These are phyloP conservation scores for Nicotiana tomentosiformis DNA, from an alignment of 257 asterid species.

Conservation along the genomic window DNA sequence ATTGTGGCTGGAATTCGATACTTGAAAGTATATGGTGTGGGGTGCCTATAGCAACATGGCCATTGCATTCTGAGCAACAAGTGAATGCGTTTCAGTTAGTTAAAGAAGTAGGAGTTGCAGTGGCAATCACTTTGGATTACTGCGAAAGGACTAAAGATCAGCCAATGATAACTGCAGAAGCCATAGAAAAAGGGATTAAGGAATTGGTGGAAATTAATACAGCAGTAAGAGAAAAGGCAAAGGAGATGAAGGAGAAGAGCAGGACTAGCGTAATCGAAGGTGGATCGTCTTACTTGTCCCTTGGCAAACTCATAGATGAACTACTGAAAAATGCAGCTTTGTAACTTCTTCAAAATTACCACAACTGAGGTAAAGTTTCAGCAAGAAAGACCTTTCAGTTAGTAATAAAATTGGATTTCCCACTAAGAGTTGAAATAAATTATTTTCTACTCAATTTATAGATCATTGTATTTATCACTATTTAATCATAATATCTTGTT, in stretches of 20 bases:
- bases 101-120: slow-evolving; percentile 44
- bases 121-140: slow-evolving; percentile 33
- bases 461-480: background rate
- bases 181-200: slow-evolving; percentile 37
- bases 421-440: too few relatives aligned
- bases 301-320: slow-evolving; percentile 23
- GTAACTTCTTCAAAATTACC: background rate
- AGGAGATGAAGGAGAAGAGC: slow-evolving; percentile 32
- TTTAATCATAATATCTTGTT: too few relatives aligned
- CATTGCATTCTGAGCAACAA: slow-evolving; percentile 52
- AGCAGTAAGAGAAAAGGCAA: slow-evolving; percentile 29
- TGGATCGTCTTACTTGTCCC: slow-evolving; percentile 40
- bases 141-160: slow-evolving; percentile 19
- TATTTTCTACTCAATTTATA: background rate
- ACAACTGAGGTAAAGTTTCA: background rate
- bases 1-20: slow-evolving; percentile 70
- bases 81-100: slow-evolving; percentile 54
- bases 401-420: too few relatives aligned
- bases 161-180: slow-evolving; percentile 14
- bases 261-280: slow-evolving; percentile 29
- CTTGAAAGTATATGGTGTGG: slow-evolving; percentile 60
- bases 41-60: slow-evolving; percentile 63
- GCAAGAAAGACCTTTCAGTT: too few relatives aligned
- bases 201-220: slow-evolving; percentile 34
- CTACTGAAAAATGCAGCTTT: slow-evolving; percentile 7